phyloP scores from a whole-genome alignment of 768 basidiomycete species.

The Suillus cothurnatus region DNA sequence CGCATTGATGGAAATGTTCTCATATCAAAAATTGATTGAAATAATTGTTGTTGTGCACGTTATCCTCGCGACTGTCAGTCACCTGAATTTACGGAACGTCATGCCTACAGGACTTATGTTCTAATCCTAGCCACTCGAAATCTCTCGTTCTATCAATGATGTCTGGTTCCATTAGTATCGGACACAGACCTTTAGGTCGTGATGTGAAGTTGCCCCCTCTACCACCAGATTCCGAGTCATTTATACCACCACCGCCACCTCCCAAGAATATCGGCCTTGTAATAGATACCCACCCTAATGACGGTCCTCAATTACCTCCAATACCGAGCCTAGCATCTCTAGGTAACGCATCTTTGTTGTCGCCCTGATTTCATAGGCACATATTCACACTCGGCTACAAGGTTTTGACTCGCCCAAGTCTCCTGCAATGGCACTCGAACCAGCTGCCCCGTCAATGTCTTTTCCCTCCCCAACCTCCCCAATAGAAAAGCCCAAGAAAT shows the following conservation, averaged over 20 bases:
- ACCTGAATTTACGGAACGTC: not conserved
- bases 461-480: conserved; percentile 28
- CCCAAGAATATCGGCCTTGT: conserved; percentile 20
- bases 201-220: conserved; percentile 33
- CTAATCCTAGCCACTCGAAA: not conserved
- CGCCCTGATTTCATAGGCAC: conserved; percentile 6
- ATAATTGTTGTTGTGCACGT: not conserved
- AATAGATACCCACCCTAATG: conserved; percentile 10
- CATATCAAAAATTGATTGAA: conserved; percentile 4
- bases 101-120: not conserved
- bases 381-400: conserved; percentile 22
- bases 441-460: conserved; percentile 11
- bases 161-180: not conserved
- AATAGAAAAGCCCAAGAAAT: conserved; percentile 57
- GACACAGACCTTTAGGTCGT: conserved; percentile 28
- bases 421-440: conserved; percentile 22
- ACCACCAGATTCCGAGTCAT: conserved; percentile 9
- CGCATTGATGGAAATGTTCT: not conserved
- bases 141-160: not conserved
- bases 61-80: not conserved
- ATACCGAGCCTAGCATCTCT: conserved; percentile 22
- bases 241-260: conserved; percentile 20
- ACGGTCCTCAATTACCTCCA: conserved; percentile 13
- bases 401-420: conserved; percentile 27
- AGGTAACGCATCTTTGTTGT: conserved; percentile 22